phyloP scores from a whole-genome alignment of 1,284 basidiomycete species.

The Farysia itapuensis region DNA sequence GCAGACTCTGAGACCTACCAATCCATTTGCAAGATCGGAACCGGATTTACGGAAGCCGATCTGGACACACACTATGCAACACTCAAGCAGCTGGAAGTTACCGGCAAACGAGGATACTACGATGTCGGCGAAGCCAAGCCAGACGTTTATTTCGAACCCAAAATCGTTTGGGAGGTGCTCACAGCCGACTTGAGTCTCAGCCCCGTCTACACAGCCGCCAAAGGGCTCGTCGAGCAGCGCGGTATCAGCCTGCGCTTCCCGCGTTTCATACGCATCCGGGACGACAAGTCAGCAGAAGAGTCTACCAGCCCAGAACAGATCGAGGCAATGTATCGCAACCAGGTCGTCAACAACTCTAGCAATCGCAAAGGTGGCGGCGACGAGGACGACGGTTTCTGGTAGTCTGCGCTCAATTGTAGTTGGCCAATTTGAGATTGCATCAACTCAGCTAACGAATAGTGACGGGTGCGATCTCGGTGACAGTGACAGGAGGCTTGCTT shows the following conservation, averaged over 20 bases:
- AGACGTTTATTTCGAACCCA: constrained; percentile 56
- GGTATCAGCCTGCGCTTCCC: constrained; percentile 93
- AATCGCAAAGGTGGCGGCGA: constrained; percentile 67
- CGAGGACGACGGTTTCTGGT: constrained; percentile 89
- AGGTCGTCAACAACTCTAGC: constrained; percentile 68
- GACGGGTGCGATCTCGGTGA: too few relatives aligned
- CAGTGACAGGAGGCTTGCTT: too few relatives aligned
- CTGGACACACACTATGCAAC: constrained; percentile 80
- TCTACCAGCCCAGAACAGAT: constrained; percentile 91
- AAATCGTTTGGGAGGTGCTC: constrained; percentile 92
- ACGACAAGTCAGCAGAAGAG: constrained; percentile 89
- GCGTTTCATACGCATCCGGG: constrained; percentile 84
- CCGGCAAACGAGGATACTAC: constrained; percentile 63
- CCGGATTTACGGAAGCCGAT: constrained; percentile 86
- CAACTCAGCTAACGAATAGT: too few relatives aligned
- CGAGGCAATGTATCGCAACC: constrained; percentile 90
- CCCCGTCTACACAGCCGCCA: constrained; percentile 95
- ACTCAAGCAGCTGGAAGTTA: constrained; percentile 76
- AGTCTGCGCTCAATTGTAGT: too few relatives aligned
- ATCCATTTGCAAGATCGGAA: constrained; percentile 86
- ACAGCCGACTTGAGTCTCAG: constrained; percentile 94
- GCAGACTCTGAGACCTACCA: constrained; percentile 55
- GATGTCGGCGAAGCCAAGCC: constrained; percentile 67
- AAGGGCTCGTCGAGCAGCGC: constrained; percentile 65
- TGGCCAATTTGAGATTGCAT: too few relatives aligned